Percentiles rank a stretch among this genome's conserved stretches.
phyloP scores from a whole-genome alignment of 306 rosid genomes.

The Corylus heterophylla region DNA sequence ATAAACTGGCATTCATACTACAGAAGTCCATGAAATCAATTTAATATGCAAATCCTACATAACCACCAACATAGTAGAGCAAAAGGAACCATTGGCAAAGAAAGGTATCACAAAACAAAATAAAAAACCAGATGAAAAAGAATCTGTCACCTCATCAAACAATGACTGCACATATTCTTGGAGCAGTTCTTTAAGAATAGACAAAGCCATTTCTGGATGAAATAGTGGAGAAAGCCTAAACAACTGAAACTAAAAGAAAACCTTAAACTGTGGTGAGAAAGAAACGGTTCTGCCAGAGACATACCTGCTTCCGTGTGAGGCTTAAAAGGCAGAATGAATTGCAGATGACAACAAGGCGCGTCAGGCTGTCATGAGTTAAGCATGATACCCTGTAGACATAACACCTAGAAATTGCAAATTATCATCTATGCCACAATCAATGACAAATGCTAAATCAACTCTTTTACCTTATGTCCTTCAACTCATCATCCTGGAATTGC shows the following conservation, averaged over 20 bases:
- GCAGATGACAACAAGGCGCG: conserved; percentile 23
- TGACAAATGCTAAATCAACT: conserved; percentile 10
- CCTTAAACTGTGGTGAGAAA: conserved; percentile 18
- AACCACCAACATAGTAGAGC: not conserved
- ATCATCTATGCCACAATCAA: conserved; percentile 30
- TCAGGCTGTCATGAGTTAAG: conserved; percentile 31
- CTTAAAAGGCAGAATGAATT: conserved; percentile 1
- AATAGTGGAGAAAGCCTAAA: not conserved
- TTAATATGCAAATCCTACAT: not conserved
- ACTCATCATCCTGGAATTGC: not conserved
- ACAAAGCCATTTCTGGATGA: conserved; percentile 43
- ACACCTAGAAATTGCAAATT: conserved; percentile 25
- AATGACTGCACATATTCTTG: conserved; percentile 46
- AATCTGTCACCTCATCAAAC: conserved; percentile 45
- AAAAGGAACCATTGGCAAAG: conserved; percentile 5
- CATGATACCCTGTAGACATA: conserved; percentile 24
- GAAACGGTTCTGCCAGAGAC: conserved; percentile 12
- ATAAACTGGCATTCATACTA: not conserved
- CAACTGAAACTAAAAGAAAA: conserved; percentile 22
- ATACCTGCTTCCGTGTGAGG: conserved; percentile 1
- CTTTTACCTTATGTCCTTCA: not conserved
- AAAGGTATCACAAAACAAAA: conserved; percentile 12
- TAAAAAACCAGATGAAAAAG: not conserved
- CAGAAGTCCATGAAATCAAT: not conserved
- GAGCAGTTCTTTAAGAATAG: conserved; percentile 56